Percentiles rank a stretch among this genome's conserved stretches.
These are phyloP conservation scores for Viola pubescens DNA, from an alignment of 441 rosid genomes.

Conservation along the genomic window DNA sequence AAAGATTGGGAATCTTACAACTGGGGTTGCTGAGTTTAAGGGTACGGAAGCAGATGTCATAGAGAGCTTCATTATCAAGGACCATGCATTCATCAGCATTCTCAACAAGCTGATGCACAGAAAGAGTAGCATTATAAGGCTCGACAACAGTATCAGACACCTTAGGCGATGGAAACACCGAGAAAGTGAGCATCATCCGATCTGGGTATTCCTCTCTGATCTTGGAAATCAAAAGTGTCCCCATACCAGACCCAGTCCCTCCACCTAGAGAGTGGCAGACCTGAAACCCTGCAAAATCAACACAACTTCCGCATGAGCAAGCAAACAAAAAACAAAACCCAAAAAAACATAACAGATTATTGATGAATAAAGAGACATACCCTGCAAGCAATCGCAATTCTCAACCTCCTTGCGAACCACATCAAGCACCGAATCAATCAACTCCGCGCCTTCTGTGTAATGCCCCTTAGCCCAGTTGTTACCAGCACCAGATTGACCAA, in stretches of 20 bases:
- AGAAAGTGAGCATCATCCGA: slow-evolving; percentile 61
- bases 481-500: too few relatives aligned
- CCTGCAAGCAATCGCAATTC: slow-evolving; percentile 50
- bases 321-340: slow-evolving; percentile 4
- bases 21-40: slow-evolving; percentile 61
- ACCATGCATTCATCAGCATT: slow-evolving; percentile 63
- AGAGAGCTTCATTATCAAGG: slow-evolving; percentile 38
- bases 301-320: background rate
- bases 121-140: slow-evolving; percentile 57
- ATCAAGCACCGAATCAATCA: slow-evolving; percentile 60
- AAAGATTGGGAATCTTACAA: slow-evolving; percentile 26
- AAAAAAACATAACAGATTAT: background rate
- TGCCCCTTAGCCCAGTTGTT: too few relatives aligned
- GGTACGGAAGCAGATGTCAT: slow-evolving; percentile 56
- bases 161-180: slow-evolving; percentile 40
- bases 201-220: slow-evolving; percentile 64
- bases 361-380: slow-evolving; percentile 9
- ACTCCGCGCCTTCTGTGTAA: slow-evolving; percentile 60
- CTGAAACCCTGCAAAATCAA: slow-evolving; percentile 37
- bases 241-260: slow-evolving; percentile 63
- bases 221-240: slow-evolving; percentile 51
- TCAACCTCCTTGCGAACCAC: slow-evolving; percentile 50
- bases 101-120: slow-evolving; percentile 58
- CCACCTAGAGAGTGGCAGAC: slow-evolving; percentile 59
- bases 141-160: slow-evolving; percentile 62